Evolutionary conservation across 495 filamentous ascomycete genomes (phyloP).

Genomic region (Cladorrhinum samala): DNA sequence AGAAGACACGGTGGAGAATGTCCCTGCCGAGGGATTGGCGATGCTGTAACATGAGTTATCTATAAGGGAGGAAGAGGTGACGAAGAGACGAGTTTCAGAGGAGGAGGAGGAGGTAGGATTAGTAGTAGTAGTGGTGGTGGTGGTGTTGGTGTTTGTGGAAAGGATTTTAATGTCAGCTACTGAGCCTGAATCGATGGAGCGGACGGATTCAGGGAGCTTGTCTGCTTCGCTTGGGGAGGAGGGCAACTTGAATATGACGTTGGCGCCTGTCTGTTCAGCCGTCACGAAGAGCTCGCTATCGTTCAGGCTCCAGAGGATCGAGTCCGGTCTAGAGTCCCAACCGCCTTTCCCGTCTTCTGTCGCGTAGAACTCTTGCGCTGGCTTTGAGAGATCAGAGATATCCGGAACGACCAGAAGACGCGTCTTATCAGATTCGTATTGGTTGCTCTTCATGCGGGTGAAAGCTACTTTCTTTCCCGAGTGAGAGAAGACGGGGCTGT

Average conservation of each 20-base stretch:
- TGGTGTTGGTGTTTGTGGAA: constrained; percentile 41
- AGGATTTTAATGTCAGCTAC: constrained; percentile 54
- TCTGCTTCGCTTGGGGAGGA: constrained; percentile 46
- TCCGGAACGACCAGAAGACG: constrained; percentile 60
- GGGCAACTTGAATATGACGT: constrained; percentile 58
- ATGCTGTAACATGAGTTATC: constrained; percentile 65
- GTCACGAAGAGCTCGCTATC: constrained; percentile 58
- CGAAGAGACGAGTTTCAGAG: constrained; percentile 46
- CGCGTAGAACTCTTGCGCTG: constrained; percentile 57
- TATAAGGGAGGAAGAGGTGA: constrained; percentile 59
- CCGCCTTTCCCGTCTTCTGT: constrained; percentile 54
- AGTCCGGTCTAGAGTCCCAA: constrained; percentile 65
- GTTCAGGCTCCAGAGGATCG: constrained; percentile 59
- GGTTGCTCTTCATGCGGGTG: constrained; percentile 67
- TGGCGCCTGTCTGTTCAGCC: constrained; percentile 60
- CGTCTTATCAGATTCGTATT: constrained; percentile 88
- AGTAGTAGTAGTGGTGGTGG: constrained; percentile 21
- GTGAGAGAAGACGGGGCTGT: constrained; percentile 69
- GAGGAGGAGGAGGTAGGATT: no score
- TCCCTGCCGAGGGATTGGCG: constrained; percentile 45
- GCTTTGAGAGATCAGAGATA: constrained; percentile 50
- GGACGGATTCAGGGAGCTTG: constrained; percentile 49
- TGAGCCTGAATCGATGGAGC: constrained; percentile 48
- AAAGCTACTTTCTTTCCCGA: constrained; percentile 72
- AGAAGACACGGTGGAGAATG: constrained; percentile 52